Base-by-base conservation (phyloP, 768 basidiomycete species). In the Amanita pallidorosea region DNA sequence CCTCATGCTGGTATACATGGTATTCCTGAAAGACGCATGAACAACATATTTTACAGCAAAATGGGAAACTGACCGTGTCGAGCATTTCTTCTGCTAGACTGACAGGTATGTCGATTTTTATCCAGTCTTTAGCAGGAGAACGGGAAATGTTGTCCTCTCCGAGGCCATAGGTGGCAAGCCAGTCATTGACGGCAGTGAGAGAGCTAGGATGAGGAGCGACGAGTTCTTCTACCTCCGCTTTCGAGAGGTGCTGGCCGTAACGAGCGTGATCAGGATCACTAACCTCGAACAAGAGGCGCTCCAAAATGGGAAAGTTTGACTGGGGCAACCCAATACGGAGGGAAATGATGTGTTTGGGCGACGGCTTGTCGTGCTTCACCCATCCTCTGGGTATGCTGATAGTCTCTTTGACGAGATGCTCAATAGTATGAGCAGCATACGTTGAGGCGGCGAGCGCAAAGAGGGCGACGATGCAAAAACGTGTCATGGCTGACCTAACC, bases 111-210 rank as follows among this genome's bases (percentile, higher is more conserved):
- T 60, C 72, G 47, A 85, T 57, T 2, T 72, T 77, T 8, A 87
- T 65, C 86, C 83, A 88, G 55, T 87, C 84, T 18, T 71, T 67
- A 0, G 79, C 81, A 9, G 80, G 68, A 12, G 85, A 83, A 8
- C 75, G 75, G 43, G 61, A 53, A 20, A 79, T 54, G 50, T 72
- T 67, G 27, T 67, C 64, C 25, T 75, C 70, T 18, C 63, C 55
- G 45, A 88, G 67, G 18, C 77, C 82, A 49, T 81, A 70, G 0
- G 70, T 66, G 0, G 64, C 63, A 3, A 88, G 67, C 85, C 86
- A 88, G 46, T 74, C 70, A 34, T 77, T 69, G 44, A 87, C 80
- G 1, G 67, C 61, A 27, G 71, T 64, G 17, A 82, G 45, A 35
- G 76, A 77, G 54, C 76, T 72, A 0, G 69, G 69, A 53, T 79